Evolutionary conservation across 2,329 filamentous ascomycete species (phyloP).

Genomic region (Fusarium protoensiforme): DNA sequence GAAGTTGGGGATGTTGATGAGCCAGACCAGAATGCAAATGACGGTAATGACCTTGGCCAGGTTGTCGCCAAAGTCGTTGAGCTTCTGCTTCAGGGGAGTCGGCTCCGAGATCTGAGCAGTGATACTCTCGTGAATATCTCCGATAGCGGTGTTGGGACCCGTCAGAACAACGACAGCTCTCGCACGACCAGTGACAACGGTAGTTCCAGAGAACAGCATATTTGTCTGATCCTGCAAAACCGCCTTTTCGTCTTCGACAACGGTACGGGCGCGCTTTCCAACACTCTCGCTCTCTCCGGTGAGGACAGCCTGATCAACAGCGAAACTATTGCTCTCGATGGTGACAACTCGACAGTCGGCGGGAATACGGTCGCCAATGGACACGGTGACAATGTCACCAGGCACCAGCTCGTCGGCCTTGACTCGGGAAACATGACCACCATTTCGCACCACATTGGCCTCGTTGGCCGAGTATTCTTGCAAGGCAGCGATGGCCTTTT

Average conservation of each 20-base stretch:
- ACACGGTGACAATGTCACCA: conserved; percentile 88
- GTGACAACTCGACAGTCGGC: conserved; percentile 91
- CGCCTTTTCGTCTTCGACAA: conserved; percentile 81
- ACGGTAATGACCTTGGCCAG: conserved; percentile 98
- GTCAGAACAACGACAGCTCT: conserved; percentile 92
- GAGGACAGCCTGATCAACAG: conserved; percentile 94
- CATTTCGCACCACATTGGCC: conserved; percentile 88
- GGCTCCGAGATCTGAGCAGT: conserved; percentile 97
- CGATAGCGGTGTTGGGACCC: conserved; percentile 91
- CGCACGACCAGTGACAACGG: conserved; percentile 93
- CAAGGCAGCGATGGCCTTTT: conserved; percentile 96
- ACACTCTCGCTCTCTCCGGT: conserved; percentile 99
- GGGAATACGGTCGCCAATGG: conserved; percentile 92
- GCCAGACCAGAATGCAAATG: conserved; percentile 96
- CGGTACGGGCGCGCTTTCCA: conserved; percentile 76
- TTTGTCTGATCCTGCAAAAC: conserved; percentile 98
- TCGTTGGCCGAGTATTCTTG: conserved; percentile 99
- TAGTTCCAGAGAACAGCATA: conserved; percentile 98
- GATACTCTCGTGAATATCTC: conserved; percentile 99
- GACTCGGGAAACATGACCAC: conserved; percentile 79
- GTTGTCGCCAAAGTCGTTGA: conserved; percentile 97
- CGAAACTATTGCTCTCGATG: conserved; percentile 97
- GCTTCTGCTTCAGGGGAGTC: conserved; percentile 96
- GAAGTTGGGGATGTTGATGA: conserved; percentile 99
- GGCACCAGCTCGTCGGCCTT: conserved; percentile 98